These are phyloP conservation scores for Colletotrichum salicis DNA, from an alignment of 2,329 filamentous ascomycete genomes.

Conservation along the genomic window DNA sequence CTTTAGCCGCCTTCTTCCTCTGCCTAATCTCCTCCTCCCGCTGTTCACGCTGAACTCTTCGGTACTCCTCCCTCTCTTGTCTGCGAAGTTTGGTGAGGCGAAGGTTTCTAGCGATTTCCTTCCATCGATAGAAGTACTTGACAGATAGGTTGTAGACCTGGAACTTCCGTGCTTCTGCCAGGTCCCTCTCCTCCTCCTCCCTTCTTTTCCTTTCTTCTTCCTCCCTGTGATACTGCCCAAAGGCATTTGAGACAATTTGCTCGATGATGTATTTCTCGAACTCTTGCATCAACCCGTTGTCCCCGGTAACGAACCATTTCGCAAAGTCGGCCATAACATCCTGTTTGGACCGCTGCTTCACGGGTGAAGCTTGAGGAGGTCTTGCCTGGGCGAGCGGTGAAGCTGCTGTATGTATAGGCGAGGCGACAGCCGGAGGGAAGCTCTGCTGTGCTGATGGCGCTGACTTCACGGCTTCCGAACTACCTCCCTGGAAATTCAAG, in stretches of 20 bases:
- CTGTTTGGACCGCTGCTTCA: conserved; percentile 27
- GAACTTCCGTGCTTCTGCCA: conserved; percentile 60
- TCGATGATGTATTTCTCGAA: conserved; percentile 59
- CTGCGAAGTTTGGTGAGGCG: conserved; percentile 62
- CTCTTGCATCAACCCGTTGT: conserved; percentile 63
- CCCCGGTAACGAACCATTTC: conserved; percentile 65
- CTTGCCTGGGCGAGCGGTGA: conserved; percentile 5
- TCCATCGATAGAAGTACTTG: conserved; percentile 69
- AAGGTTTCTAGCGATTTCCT: conserved; percentile 57
- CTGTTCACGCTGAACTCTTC: conserved; percentile 52
- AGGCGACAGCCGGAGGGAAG: neutral
- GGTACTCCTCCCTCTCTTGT: conserved; percentile 61
- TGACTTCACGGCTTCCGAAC: neutral
- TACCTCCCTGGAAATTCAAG: neutral
- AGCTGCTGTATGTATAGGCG: conserved; percentile 6
- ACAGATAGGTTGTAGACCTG: conserved; percentile 60
- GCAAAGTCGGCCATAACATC: conserved; percentile 62
- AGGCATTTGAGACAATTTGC: conserved; percentile 55
- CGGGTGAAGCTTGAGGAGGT: neutral
- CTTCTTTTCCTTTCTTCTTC: conserved; percentile 53
- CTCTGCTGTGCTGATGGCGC: neutral
- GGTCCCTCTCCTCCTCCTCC: conserved; percentile 60
- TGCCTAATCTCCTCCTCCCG: conserved; percentile 45
- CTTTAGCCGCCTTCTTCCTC: conserved; percentile 46
- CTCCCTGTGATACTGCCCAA: conserved; percentile 51